Evolutionary conservation across 768 basidiomycete genomes (phyloP).

Genomic region (Phylloporus sp.): DNA sequence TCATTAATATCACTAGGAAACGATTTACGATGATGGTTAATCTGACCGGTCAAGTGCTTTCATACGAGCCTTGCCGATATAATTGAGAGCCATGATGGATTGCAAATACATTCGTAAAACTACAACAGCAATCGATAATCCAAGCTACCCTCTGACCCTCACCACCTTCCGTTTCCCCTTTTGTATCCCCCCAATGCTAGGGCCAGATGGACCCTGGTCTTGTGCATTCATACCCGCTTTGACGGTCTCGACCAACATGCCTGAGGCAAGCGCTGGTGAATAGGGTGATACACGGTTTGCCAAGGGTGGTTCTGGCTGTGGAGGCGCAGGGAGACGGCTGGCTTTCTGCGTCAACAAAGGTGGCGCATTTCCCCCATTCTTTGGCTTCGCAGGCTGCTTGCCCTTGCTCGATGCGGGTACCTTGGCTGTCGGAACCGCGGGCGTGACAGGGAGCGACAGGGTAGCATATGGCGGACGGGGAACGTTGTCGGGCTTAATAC

Average conservation of each 20-base stretch:
- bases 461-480: slow-evolving; percentile 61
- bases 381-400: slow-evolving; percentile 50
- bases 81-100: slow-evolving; percentile 2
- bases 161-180: slow-evolving; percentile 83
- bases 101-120: slow-evolving; percentile 20
- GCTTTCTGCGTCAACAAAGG: slow-evolving; percentile 24
- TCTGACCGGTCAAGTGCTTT: neutral
- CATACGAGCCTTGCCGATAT: neutral
- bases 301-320: slow-evolving; percentile 70
- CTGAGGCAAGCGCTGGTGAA: slow-evolving; percentile 72
- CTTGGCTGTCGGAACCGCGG: slow-evolving; percentile 31
- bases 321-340: slow-evolving; percentile 63
- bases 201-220: slow-evolving; percentile 42
- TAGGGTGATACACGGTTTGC: slow-evolving; percentile 74
- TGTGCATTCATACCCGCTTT: slow-evolving; percentile 80
- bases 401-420: slow-evolving; percentile 38
- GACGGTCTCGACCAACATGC: slow-evolving; percentile 76
- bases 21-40: no score
- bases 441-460: slow-evolving; percentile 25
- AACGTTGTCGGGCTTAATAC: slow-evolving; percentile 62
- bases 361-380: slow-evolving; percentile 35
- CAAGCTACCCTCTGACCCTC: slow-evolving; percentile 55
- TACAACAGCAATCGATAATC: neutral
- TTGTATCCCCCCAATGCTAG: slow-evolving; percentile 35
- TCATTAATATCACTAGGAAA: no score